Evolutionary conservation across 78 protist genomes (phyloP).

Genomic region (Dictyostelium brefeldianum): DNA sequence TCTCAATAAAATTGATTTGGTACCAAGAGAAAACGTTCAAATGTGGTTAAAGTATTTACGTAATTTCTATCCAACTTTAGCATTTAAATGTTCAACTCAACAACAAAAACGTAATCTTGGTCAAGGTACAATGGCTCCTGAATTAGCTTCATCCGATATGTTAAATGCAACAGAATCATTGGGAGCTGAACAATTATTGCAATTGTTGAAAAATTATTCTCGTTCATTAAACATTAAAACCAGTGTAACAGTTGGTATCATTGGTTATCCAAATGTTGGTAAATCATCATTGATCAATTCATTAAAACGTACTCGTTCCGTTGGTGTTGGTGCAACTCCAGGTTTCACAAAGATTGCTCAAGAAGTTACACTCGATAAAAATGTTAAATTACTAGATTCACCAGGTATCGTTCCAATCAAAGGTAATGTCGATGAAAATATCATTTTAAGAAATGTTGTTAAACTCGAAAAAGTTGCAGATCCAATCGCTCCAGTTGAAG

Average conservation of each 20-base stretch:
- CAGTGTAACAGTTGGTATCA: constrained; percentile 93
- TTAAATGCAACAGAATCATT: constrained; percentile 68
- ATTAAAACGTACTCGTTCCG: constrained; percentile 93
- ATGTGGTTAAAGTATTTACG: constrained; percentile 90
- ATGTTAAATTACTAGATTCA: constrained; percentile 95
- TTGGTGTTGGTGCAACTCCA: constrained; percentile 93
- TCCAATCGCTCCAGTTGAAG: constrained; percentile 77
- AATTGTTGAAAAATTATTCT: constrained; percentile 90
- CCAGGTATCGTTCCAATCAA: constrained; percentile 95
- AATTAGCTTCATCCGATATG: constrained; percentile 2
- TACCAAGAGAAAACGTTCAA: constrained; percentile 90
- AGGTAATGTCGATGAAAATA: constrained; percentile 72
- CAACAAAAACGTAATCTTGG: constrained; percentile 77
- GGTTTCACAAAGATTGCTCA: constrained; percentile 93
- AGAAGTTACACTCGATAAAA: constrained; percentile 90
- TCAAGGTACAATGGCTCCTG: constrained; percentile 42
- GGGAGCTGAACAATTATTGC: constrained; percentile 90
- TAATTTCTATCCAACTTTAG: constrained; percentile 89
- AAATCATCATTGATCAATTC: constrained; percentile 97
- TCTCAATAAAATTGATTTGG: constrained; percentile 96
- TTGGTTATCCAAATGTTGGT: constrained; percentile 99
- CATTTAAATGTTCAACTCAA: constrained; percentile 92
- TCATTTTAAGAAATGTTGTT: constrained; percentile 73
- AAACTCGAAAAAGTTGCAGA: constrained; percentile 88
- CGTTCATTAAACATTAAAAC: constrained; percentile 89